Evolutionary conservation across 2,329 filamentous ascomycete genomes (phyloP).

Genomic region (Clarireedia hainanense): DNA sequence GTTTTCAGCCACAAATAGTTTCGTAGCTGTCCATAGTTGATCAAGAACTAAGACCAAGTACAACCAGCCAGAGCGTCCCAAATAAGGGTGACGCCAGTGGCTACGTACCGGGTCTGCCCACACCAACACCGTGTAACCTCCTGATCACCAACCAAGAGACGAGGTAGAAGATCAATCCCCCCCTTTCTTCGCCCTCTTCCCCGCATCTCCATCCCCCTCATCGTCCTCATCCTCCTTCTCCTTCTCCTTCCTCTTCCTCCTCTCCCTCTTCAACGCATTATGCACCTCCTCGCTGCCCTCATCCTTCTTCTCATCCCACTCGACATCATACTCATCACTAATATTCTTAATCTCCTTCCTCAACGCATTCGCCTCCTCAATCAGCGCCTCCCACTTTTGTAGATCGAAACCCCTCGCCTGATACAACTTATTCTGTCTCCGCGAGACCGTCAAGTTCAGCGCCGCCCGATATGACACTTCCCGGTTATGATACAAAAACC

Average conservation of each 20-base stretch:
- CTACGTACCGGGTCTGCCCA: too few relatives aligned
- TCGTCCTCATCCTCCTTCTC: slow-evolving; percentile 34
- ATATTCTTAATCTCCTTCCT: slow-evolving; percentile 72
- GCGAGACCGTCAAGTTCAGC: slow-evolving; percentile 77
- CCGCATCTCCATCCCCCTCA: slow-evolving; percentile 13
- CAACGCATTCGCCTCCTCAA: slow-evolving; percentile 72
- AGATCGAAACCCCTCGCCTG: slow-evolving; percentile 67
- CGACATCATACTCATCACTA: slow-evolving; percentile 81
- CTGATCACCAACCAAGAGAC: too few relatives aligned
- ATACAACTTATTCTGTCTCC: slow-evolving; percentile 71
- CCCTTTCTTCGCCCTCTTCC: neutral
- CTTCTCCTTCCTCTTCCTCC: slow-evolving; percentile 30
- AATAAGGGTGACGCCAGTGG: too few relatives aligned
- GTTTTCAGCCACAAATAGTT: too few relatives aligned
- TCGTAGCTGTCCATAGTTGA: too few relatives aligned
- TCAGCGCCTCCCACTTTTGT: slow-evolving; percentile 66
- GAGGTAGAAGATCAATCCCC: neutral
- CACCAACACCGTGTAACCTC: too few relatives aligned
- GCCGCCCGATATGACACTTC: slow-evolving; percentile 83
- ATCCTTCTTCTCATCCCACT: slow-evolving; percentile 74
- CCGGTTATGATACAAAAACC: slow-evolving; percentile 88
- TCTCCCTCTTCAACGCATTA: slow-evolving; percentile 48
- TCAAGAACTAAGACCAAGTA: too few relatives aligned
- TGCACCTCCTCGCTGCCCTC: slow-evolving; percentile 60
- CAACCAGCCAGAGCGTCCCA: too few relatives aligned